Conservation (phyloP, 2,329 filamentous ascomycete genomes). For the Orbilia oligospora region DNA sequence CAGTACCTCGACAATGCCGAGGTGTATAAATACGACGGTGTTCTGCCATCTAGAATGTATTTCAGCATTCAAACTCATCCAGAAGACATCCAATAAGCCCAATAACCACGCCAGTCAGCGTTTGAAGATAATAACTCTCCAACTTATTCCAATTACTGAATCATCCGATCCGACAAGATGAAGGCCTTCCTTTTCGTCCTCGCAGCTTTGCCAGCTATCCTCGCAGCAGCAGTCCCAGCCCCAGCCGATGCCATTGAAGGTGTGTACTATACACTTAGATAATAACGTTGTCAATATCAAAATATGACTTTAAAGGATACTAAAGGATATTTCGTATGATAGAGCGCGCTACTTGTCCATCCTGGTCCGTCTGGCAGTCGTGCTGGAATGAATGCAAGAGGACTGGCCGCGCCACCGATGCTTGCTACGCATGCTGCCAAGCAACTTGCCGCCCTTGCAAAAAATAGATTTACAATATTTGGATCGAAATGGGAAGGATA, state of each 20-base stretch:
- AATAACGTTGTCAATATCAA: not conserved
- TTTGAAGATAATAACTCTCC: not conserved
- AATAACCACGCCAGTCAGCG: not conserved
- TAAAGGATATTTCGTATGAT: not conserved
- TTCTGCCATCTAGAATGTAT: not conserved
- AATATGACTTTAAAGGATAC: not conserved
- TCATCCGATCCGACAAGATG: constrained; percentile 27
- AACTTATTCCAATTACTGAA: not conserved
- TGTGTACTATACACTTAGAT: not conserved
- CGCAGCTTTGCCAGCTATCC: constrained; percentile 25
- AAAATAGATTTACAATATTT: not conserved
- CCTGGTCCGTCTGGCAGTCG: constrained; percentile 32
- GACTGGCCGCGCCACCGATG: constrained; percentile 23
- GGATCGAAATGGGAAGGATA: not conserved
- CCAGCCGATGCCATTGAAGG: constrained; percentile 24
- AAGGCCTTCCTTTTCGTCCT: constrained; percentile 44
- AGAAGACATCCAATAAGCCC: not conserved
- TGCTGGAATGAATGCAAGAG: constrained; percentile 46
- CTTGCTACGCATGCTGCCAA: constrained; percentile 43
- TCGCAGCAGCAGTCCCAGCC: constrained; percentile 36
- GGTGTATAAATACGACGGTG: constrained; percentile 23
- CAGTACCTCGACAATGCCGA: not conserved
- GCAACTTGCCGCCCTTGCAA: constrained; percentile 47
- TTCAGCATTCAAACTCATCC: not conserved
- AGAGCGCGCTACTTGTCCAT: constrained; percentile 33